phyloP scores from a whole-genome alignment of 129 eudicot species.

The Smallanthus sonchifolius region DNA sequence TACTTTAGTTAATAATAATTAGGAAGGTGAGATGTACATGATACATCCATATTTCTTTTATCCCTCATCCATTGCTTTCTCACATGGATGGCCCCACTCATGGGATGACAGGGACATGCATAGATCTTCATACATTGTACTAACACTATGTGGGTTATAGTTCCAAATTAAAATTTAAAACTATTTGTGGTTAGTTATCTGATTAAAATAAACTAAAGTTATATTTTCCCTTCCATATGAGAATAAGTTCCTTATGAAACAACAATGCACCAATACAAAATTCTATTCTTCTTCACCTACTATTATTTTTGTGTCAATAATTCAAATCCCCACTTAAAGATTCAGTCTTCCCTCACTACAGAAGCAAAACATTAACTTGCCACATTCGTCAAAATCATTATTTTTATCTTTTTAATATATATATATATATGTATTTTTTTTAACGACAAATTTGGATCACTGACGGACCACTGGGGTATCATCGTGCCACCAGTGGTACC shows the following conservation, averaged over 20 bases:
- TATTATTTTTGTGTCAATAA: slow-evolving; percentile 46
- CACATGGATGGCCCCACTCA: slow-evolving; percentile 29
- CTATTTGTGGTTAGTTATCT: slow-evolving; percentile 28
- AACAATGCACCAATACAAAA: slow-evolving; percentile 37
- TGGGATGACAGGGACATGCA: slow-evolving; percentile 25
- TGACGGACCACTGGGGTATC: no score
- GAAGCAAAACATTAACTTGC: not conserved
- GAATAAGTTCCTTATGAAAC: slow-evolving; percentile 50
- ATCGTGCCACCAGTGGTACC: no score
- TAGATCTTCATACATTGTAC: slow-evolving; percentile 22
- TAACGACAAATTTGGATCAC: no score
- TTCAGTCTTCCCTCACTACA: slow-evolving; percentile 23
- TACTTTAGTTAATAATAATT: slow-evolving; percentile 21
- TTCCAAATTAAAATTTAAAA: slow-evolving; percentile 18
- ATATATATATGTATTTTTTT: no score
- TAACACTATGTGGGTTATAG: slow-evolving; percentile 34
- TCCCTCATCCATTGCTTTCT: slow-evolving; percentile 12
- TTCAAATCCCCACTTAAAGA: slow-evolving; percentile 41
- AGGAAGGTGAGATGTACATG: slow-evolving; percentile 19
- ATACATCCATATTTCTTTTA: slow-evolving; percentile 16
- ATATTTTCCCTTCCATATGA: slow-evolving; percentile 15
- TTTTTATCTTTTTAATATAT: not conserved
- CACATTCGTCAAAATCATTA: not conserved
- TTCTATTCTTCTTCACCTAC: slow-evolving; percentile 31
- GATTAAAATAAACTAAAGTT: slow-evolving; percentile 7